A percentile compares a stretch with the other conserved stretches of the same genome.
phyloP scores from a whole-genome alignment of 2,329 filamentous ascomycete genomes.

The Fusarium piperis region DNA sequence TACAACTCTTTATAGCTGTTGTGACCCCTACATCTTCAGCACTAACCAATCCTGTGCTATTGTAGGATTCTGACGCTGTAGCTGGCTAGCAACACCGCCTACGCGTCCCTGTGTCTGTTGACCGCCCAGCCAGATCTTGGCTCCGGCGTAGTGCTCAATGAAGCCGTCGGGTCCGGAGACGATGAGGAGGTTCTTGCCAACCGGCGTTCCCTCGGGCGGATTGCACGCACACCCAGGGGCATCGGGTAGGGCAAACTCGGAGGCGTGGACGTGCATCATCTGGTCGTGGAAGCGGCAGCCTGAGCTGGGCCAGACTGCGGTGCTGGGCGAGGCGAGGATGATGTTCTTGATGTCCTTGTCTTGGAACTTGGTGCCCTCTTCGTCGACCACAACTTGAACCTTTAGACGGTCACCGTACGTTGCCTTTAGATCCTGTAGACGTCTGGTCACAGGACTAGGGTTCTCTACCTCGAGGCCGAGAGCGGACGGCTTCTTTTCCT shows the following conservation, averaged over 20 bases:
- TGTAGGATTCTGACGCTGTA: slow-evolving; percentile 59
- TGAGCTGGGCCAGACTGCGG: slow-evolving; percentile 5
- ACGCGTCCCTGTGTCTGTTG: slow-evolving; percentile 79
- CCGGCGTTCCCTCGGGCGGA: slow-evolving; percentile 25
- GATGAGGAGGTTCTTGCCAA: slow-evolving; percentile 74
- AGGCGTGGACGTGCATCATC: slow-evolving; percentile 41
- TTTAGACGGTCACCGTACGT: slow-evolving; percentile 65
- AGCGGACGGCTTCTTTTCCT: slow-evolving; percentile 25
- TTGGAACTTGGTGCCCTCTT: slow-evolving; percentile 76
- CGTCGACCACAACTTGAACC: slow-evolving; percentile 84
- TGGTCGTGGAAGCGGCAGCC: slow-evolving; percentile 47
- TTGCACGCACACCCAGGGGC: slow-evolving; percentile 41
- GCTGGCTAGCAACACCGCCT: slow-evolving; percentile 70
- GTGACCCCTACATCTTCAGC: slow-evolving; percentile 57
- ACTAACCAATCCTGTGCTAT: slow-evolving; percentile 59
- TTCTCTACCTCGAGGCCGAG: slow-evolving; percentile 33
- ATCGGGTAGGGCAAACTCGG: slow-evolving; percentile 46
- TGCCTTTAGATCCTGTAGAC: slow-evolving; percentile 71
- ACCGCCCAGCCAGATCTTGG: slow-evolving; percentile 79
- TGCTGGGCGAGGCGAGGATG: slow-evolving; percentile 27
- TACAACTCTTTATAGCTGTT: neutral
- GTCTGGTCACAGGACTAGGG: slow-evolving; percentile 64
- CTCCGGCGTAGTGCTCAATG: slow-evolving; percentile 79
- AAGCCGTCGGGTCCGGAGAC: slow-evolving; percentile 94
- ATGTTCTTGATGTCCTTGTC: slow-evolving; percentile 57